Base-by-base conservation (phyloP, 495 filamentous ascomycete species). In the Hypoxylon cercidicola region DNA sequence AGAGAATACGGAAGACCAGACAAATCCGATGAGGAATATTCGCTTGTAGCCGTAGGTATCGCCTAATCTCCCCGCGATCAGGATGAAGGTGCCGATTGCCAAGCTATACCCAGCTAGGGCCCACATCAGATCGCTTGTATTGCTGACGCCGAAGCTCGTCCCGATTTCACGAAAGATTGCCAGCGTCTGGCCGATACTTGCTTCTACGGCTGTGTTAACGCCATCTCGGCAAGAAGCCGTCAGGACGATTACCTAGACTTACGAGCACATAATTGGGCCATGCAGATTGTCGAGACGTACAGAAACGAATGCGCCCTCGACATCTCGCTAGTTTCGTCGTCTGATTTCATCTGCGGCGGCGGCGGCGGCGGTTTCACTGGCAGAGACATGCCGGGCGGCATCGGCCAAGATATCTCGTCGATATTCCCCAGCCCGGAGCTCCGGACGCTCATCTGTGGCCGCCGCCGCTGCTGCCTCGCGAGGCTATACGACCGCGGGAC, bases 1-100 rank as follows among this genome's bases (percentile, higher is more conserved):
- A 2, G 85, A 84, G 87, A 87, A 90, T 15, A 87, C 41, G 1
- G 78, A 73, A 44, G 86, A 85, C 88, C 88, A 91, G n/a, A 78
- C 45, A 59, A 82, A 88, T 0, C 88, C 89, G 16, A 80, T 58
- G 11, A 87, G 72, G 48, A 91, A 87, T 66, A 91, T 71, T 1
- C 76, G 73, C 48, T 87, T 85, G 69, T 89, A 83, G 11, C 89
- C 89, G 57, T 83, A 85, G 3, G 86, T 75, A 51, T 90, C 89
- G 0, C 89, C 89, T 3, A 90, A 72, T 11, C 88, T 79, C 5
- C 88, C 87, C 53, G 65, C 60, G 37, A 60, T 44, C 10, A 91
- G 74, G 50, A 91, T 87, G 58, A 89, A 90, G 1, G 85, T 85
- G 6, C 88, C 87, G 5, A 89, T 80, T 0, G 85, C 89, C 49